Base-by-base conservation (phyloP, 2,329 filamentous ascomycete species). In the Calonectria pseudoturangicola region DNA sequence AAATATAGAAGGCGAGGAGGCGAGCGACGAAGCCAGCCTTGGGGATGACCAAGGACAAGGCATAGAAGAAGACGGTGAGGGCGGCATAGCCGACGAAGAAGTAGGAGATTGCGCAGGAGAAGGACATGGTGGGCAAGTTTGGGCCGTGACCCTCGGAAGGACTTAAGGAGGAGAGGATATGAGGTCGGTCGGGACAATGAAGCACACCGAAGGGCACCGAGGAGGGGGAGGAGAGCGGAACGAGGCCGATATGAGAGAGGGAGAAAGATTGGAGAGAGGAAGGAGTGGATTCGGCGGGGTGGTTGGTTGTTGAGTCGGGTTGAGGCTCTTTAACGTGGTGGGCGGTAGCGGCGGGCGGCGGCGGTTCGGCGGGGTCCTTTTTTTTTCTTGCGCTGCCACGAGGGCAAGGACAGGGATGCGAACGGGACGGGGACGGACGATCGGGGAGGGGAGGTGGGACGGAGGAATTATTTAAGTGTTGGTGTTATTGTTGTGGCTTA, bases 21-120 rank as follows among this genome's bases (percentile, higher is more conserved):
- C 94, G 93, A 77, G 93, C 93, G 78, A 88, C 89, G 85, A 95
- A 96, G 82, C 88, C 90, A 66, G 90, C 89, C 73, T 88, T 87
- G 74, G 91, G 89, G 51, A 90, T 79, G 77, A 89, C 84, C 77
- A 89, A 83, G 72, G 92, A 92, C 73, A 93, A 83, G 83, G 91
- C 85, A 86, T 92, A 94, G 87, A 94, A 88, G 81, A 84, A 82
- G 77, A 89, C 51, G 72, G 86, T 87, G 75, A 91, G 83, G 82
- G 83, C 87, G 76, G 84, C 77, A 81, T 91, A 92, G 79, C 86
- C 88, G 73, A 83, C 83, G 74, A 88, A 78, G 82, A 89, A 88
- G 82, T 89, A 88, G 80, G 75, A 78, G 74, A 86, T 71, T 80
- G 84, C 83, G 75, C 74, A 76, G 74, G 84, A 78, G 74, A 87